Percentiles rank a stretch among this genome's conserved stretches.
Evolutionary conservation across 2,329 filamentous ascomycete species (phyloP).

Genomic region (Pseudogymnoascus sp.): DNA sequence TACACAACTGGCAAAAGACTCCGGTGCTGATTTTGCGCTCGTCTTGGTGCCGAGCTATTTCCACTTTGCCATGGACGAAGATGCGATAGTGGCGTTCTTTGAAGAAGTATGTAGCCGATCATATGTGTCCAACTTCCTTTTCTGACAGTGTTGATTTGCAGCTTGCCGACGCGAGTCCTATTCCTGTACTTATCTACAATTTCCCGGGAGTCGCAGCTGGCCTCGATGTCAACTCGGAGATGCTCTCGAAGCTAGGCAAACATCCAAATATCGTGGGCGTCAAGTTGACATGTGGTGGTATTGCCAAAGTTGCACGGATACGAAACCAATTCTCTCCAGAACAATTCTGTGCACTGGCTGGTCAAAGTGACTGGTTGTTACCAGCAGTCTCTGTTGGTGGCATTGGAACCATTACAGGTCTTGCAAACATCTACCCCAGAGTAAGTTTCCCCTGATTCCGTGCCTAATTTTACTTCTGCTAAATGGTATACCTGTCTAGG

Average conservation of each 20-base stretch:
- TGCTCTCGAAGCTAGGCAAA: conserved; percentile 25
- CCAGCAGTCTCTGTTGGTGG: conserved; percentile 52
- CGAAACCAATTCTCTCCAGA: conserved; percentile 43
- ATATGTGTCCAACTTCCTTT: conserved; percentile 8
- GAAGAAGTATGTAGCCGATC: conserved; percentile 22
- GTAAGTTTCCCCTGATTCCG: conserved; percentile 25
- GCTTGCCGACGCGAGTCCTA: conserved; percentile 31
- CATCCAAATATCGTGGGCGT: conserved; percentile 32
- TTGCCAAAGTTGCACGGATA: conserved; percentile 40
- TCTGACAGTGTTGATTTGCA: conserved; percentile 18
- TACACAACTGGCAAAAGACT: conserved; percentile 30
- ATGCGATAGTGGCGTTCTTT: conserved; percentile 49
- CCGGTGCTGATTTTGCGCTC: conserved; percentile 33
- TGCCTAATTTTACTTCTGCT: not conserved
- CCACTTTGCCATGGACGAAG: conserved; percentile 36
- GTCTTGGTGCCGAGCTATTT: conserved; percentile 35
- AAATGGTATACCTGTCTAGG: conserved; percentile 13
- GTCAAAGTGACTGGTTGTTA: conserved; percentile 66
- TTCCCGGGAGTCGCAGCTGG: conserved; percentile 38
- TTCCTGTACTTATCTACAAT: conserved; percentile 41
- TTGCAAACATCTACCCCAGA: conserved; percentile 56
- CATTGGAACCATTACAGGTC: conserved; percentile 54
- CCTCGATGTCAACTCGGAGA: conserved; percentile 37
- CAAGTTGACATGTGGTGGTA: conserved; percentile 32
- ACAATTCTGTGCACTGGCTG: conserved; percentile 31